These are phyloP conservation scores for Elsinoe perseae DNA, from an alignment of 2,329 filamentous ascomycete species.

Conservation along the genomic window DNA sequence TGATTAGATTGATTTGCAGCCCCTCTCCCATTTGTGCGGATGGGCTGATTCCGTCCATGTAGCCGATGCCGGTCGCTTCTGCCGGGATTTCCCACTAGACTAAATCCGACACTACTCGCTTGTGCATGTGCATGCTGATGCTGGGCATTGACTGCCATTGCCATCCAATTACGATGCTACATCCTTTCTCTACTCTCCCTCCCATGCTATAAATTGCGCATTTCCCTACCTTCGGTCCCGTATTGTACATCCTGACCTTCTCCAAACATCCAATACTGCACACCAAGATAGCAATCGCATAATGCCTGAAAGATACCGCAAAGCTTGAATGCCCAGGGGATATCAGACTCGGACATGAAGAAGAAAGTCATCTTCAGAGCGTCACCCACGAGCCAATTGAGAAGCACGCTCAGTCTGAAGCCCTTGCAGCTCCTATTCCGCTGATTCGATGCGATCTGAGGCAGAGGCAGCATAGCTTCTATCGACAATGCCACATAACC, in stretches of 20 bases:
- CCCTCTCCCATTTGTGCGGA: conserved; percentile 5
- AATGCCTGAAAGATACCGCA: conserved; percentile 73
- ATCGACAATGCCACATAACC: conserved; percentile 70
- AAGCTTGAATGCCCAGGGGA: conserved; percentile 72
- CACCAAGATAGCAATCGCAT: conserved; percentile 66
- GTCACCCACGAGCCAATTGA: conserved; percentile 72
- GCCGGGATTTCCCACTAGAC: not conserved
- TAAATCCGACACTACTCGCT: not conserved
- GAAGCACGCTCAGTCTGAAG: conserved; percentile 66
- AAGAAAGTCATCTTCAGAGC: conserved; percentile 72
- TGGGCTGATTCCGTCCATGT: conserved; percentile 6
- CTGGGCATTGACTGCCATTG: not conserved
- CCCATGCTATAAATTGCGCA: conserved; percentile 7
- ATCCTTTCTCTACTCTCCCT: not conserved
- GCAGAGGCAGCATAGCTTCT: conserved; percentile 73
- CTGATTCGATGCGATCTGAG: conserved; percentile 67
- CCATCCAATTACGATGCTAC: not conserved
- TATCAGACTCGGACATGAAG: conserved; percentile 63
- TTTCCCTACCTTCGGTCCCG: conserved; percentile 16
- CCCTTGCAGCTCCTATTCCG: conserved; percentile 64
- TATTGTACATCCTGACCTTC: conserved; percentile 35
- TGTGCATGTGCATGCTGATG: too few relatives aligned
- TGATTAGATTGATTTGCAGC: conserved; percentile 15
- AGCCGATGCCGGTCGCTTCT: conserved; percentile 8
- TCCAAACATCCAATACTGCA: conserved; percentile 67